Evolutionary conservation across 805 yeast genomes (phyloP), one percentile per base, ranked within the genome.

Genomic region (Candida sonorensis): DNA sequence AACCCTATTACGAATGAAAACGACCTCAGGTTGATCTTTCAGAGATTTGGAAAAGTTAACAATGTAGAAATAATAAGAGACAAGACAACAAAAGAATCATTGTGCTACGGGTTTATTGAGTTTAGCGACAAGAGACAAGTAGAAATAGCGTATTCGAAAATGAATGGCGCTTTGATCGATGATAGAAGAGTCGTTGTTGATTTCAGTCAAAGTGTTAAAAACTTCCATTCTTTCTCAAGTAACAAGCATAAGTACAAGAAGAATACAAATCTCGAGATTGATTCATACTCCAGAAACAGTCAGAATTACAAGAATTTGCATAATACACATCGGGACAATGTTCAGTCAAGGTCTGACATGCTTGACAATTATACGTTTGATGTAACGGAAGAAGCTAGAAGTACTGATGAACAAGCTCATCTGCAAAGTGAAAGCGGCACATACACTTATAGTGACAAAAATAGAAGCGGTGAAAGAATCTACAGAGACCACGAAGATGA

Each of bases 101-200:
- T 75, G 23, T 67, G 73, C 32, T 80, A 79, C 46, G 88, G 77
- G 3, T 80, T 80, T 40, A 69, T 80, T 19, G 82, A 77, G 44
- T 79, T 59, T 46, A 64, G 59, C 15, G 48, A 55, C 2, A 60
- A 61, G 37, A 55, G 59, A 25, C 63, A 65, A 23, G 78, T 82
- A 30, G 85, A 80, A 40, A 41, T 46, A n/a, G 86, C 86, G 0
- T 79, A 75, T 47, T 52, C 61, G 34, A 73, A 72, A 46, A 72
- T 79, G 75, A 74, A 76, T 25, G 70, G 69, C 11, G 79, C 73
- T 3, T 46, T 77, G 27, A 75, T 79, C 23, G 87, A 79, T 48
- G 86, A 79, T 35, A 50, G 69, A 26, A 60, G 81, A 34, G 69
- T 80, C 15, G 74, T 74, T 37, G 81, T 79, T 26, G 86, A 79